These are phyloP conservation scores for Chrysoporthe cubensis DNA, from an alignment of 2,329 filamentous ascomycete genomes.

Conservation along the genomic window DNA sequence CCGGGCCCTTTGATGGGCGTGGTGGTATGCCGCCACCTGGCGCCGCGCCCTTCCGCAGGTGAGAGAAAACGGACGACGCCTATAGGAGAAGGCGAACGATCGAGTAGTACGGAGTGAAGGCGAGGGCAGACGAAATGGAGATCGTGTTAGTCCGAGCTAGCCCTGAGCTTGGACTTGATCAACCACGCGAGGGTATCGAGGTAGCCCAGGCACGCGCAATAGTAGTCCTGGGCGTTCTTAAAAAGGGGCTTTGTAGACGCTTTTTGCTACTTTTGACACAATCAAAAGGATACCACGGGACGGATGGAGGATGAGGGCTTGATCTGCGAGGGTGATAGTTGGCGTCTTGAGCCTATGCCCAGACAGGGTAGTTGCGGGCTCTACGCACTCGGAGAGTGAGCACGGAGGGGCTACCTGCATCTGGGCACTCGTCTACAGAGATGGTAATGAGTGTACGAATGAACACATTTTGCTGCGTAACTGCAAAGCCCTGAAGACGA, in stretches of 20 bases:
- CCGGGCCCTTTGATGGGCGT: slow-evolving; percentile 54
- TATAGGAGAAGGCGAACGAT: not conserved
- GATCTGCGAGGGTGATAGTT: not conserved
- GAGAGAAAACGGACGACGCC: not conserved
- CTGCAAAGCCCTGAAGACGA: not conserved
- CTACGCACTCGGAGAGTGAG: not conserved
- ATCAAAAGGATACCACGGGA: not conserved
- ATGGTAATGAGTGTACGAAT: slow-evolving; percentile 27
- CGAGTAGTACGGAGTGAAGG: not conserved
- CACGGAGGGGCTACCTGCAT: not conserved
- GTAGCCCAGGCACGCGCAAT: not conserved
- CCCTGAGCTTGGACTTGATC: not conserved
- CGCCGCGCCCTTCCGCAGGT: slow-evolving; percentile 29
- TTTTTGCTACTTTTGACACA: not conserved
- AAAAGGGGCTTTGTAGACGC: not conserved
- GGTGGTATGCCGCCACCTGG: slow-evolving; percentile 47
- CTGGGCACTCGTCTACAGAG: slow-evolving; percentile 14
- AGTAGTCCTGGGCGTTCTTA: not conserved
- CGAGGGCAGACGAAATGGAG: not conserved
- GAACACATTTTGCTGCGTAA: not conserved
- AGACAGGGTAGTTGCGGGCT: not conserved
- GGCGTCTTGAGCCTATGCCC: not conserved
- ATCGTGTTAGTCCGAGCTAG: not conserved
- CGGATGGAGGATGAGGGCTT: too few relatives aligned
- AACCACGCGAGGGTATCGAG: not conserved